Evolutionary conservation across 2,329 filamentous ascomycete genomes (phyloP), one percentile per base, ranked within the genome.

Genomic region (Arthroderma sp.): DNA sequence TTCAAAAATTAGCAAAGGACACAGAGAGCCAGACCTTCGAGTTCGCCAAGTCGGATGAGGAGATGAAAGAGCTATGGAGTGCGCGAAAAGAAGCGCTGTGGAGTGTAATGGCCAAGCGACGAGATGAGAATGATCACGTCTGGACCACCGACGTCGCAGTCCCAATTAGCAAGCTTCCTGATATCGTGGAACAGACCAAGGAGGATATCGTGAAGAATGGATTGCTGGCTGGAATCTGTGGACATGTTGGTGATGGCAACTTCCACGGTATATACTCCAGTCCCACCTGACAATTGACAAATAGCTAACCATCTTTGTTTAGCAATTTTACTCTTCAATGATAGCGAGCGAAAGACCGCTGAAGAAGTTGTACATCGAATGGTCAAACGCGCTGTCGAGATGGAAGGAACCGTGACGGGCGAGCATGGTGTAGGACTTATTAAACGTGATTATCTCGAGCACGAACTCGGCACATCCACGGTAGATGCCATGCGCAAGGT

Each of bases 131-230:
- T 2, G 74, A 81, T 52, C 74, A 72, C 39, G 75, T 86, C 28
- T 87, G 83, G 83, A 85, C 82, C 0, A 89, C 83, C 0, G 84
- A 89, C 57, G 83, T 88, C 15, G 83, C 83, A 0, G 84, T 88
- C 0, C 83, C 83, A 0, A 77, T 88, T 40, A 83, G 78, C 10
- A 69, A 71, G 34, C 64, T 89, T 49, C 77, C 83, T 1, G 77
- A 83, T 51, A 81, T 87, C 44, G 83, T 88, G 40, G 79, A 83
- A 50, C 69, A 76, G 40, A 83, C 80, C 1, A 83, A 83, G 55
- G 65, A 75, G 22, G 74, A 82, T 51, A 79, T 84, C 38, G 68
- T 65, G 6, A 68, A 73, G 51, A 77, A 77, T 29, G 78, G 79
- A 0, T 63, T 87, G 1, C 67, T 78, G 34, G 78, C 72, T 22